These are phyloP conservation scores for Cordyceps javanica DNA, from an alignment of 2,329 filamentous ascomycete species.

Conservation along the genomic window DNA sequence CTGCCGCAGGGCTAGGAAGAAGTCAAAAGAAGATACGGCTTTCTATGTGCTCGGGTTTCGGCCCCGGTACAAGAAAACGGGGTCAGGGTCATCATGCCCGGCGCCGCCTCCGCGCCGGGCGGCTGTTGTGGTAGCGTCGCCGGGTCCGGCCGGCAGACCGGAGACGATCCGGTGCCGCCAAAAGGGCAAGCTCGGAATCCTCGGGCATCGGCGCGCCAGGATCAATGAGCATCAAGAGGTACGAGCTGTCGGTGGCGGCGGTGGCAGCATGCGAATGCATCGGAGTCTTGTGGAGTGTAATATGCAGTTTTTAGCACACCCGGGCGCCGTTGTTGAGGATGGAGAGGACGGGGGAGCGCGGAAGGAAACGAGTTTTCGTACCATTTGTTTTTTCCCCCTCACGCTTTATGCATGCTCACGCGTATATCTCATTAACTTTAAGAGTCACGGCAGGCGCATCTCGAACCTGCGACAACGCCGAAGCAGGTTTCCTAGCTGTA, in stretches of 20 bases:
- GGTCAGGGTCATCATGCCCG: slow-evolving; percentile 27
- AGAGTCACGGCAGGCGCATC: slow-evolving; percentile 33
- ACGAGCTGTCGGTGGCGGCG: slow-evolving; percentile 25
- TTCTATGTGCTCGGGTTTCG: slow-evolving; percentile 37
- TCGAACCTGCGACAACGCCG: slow-evolving; percentile 29
- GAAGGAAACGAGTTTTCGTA: no score
- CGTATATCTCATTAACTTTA: no score
- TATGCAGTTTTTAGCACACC: no score
- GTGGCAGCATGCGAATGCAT: slow-evolving; percentile 19
- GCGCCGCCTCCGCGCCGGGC: slow-evolving; percentile 26
- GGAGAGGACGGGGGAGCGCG: background rate
- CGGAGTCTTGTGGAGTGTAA: background rate
- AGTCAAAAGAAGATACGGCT: background rate
- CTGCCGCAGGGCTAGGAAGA: no score
- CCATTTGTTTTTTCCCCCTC: slow-evolving; percentile 21
- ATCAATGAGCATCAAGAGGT: slow-evolving; percentile 45
- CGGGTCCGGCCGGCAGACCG: slow-evolving; percentile 29
- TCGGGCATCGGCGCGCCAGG: slow-evolving; percentile 50
- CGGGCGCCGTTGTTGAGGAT: background rate
- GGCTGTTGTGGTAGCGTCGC: no score
- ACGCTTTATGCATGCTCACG: no score
- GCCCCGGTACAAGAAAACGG: slow-evolving; percentile 38
- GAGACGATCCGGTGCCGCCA: slow-evolving; percentile 47
- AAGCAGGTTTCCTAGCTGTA: slow-evolving; percentile 34
- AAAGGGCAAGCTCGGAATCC: slow-evolving; percentile 49